phyloP scores from a whole-genome alignment of 2,329 filamentous ascomycete species.

The Xylaria sp. region DNA sequence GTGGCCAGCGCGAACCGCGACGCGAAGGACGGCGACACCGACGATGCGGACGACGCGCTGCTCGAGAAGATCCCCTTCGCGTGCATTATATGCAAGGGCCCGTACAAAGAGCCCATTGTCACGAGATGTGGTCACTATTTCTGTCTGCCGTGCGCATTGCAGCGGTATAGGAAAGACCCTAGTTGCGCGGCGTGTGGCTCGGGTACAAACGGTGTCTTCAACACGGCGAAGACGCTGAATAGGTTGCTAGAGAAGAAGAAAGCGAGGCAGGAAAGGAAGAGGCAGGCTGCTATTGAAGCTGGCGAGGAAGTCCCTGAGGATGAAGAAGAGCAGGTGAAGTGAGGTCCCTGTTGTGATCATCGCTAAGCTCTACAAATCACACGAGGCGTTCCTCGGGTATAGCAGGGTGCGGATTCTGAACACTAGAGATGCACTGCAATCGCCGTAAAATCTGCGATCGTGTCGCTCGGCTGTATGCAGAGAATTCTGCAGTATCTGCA shows the following conservation, averaged over 20 bases:
- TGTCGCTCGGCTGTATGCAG: not conserved
- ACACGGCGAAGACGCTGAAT: slow-evolving; percentile 83
- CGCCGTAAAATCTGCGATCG: not conserved
- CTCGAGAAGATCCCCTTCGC: slow-evolving; percentile 88
- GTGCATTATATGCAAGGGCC: slow-evolving; percentile 84
- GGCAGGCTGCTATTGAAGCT: slow-evolving; percentile 63
- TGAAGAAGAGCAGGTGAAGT: slow-evolving; percentile 51
- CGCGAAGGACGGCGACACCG: slow-evolving; percentile 55
- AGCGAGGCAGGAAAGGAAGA: slow-evolving; percentile 68
- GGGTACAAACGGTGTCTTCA: slow-evolving; percentile 90
- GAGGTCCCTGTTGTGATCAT: slow-evolving; percentile 6
- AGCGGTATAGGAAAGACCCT: slow-evolving; percentile 86
- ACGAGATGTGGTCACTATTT: slow-evolving; percentile 97
- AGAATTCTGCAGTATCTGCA: not conserved
- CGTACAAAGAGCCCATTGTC: slow-evolving; percentile 82
- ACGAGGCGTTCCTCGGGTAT: not conserved
- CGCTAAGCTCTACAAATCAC: not conserved
- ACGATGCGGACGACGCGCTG: slow-evolving; percentile 73
- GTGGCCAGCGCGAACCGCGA: slow-evolving; percentile 68
- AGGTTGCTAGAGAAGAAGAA: slow-evolving; percentile 81
- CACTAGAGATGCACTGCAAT: not conserved
- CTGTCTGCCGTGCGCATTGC: slow-evolving; percentile 88
- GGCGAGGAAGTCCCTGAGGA: slow-evolving; percentile 62
- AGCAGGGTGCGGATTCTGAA: not conserved
- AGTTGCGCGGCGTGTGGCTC: slow-evolving; percentile 86